phyloP scores from a whole-genome alignment of 371 early-diverging fungal species.

The Rhizopus delemar region DNA sequence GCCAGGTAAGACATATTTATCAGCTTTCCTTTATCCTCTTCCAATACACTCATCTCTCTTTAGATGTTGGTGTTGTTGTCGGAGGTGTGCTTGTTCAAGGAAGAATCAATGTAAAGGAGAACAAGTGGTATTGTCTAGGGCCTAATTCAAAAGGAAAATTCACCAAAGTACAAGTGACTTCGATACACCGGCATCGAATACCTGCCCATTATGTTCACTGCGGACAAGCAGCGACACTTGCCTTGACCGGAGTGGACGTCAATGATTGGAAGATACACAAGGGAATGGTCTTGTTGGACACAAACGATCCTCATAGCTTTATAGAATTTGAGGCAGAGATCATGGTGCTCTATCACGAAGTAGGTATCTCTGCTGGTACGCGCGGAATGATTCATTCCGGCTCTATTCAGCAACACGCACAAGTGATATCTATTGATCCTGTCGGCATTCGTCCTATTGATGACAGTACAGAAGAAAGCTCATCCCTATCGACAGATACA shows the following conservation, averaged over 20 bases:
- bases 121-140: slow-evolving; percentile 49
- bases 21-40: background rate
- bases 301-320: slow-evolving; percentile 53
- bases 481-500: slow-evolving; percentile 9
- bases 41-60: background rate
- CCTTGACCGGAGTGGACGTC: slow-evolving; percentile 49
- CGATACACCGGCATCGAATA: slow-evolving; percentile 87
- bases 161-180: slow-evolving; percentile 60
- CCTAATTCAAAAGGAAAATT: slow-evolving; percentile 58
- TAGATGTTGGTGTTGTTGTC: slow-evolving; percentile 58
- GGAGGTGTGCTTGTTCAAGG: slow-evolving; percentile 60
- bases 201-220: slow-evolving; percentile 69
- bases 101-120: slow-evolving; percentile 37
- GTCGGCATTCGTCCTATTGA: slow-evolving; percentile 1
- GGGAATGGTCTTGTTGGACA: slow-evolving; percentile 83
- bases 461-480: slow-evolving; percentile 21
- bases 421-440: slow-evolving; percentile 39
- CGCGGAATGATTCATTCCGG: slow-evolving; percentile 93
- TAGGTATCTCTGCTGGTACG: slow-evolving; percentile 61
- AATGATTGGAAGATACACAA: slow-evolving; percentile 63
- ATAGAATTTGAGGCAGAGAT: slow-evolving; percentile 87
- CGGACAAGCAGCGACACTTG: slow-evolving; percentile 86
- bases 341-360: slow-evolving; percentile 80
- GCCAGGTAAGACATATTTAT: slow-evolving; percentile 60
- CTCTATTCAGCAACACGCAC: slow-evolving; percentile 83